phyloP scores from a whole-genome alignment of 1,139 yeast species.

The Sugiyamaella novakii region DNA sequence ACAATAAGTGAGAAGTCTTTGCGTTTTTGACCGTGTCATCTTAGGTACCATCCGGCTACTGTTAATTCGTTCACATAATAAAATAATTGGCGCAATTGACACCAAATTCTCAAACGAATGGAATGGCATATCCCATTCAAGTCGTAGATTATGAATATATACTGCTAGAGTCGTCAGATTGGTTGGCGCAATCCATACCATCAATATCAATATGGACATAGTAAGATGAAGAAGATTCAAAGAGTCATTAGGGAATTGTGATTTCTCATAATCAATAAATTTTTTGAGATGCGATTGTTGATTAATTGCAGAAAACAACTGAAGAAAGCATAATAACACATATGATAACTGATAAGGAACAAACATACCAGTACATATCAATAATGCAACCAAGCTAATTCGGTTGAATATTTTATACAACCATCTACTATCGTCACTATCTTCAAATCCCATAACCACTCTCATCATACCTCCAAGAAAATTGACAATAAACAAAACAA shows the following conservation, averaged over 20 bases:
- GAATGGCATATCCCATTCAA: constrained; percentile 38
- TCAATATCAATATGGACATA: constrained; percentile 36
- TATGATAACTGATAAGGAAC: constrained; percentile 19
- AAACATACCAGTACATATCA: constrained; percentile 5
- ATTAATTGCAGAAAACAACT: constrained; percentile 10
- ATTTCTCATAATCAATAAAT: constrained; percentile 1
- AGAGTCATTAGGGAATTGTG: not conserved
- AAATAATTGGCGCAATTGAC: constrained; percentile 39
- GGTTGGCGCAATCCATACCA: constrained; percentile 41
- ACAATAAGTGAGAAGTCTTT: constrained; percentile 29
- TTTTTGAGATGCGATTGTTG: constrained; percentile 5
- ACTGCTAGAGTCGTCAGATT: constrained; percentile 41
- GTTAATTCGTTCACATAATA: constrained; percentile 36
- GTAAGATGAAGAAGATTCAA: constrained; percentile 27
- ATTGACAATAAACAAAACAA: constrained; percentile 28
- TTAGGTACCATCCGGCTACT: constrained; percentile 38
- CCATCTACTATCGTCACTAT: not conserved
- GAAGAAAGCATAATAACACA: constrained; percentile 54
- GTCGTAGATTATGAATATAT: constrained; percentile 40
- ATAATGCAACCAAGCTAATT: constrained; percentile 2
- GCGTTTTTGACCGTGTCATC: constrained; percentile 24
- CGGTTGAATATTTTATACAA: constrained; percentile 4
- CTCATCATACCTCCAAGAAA: constrained; percentile 11
- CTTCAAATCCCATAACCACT: constrained; percentile 1
- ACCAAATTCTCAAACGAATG: constrained; percentile 38